Conservation (phyloP, 73 alveolate species). For the Urostyla sp. region DNA sequence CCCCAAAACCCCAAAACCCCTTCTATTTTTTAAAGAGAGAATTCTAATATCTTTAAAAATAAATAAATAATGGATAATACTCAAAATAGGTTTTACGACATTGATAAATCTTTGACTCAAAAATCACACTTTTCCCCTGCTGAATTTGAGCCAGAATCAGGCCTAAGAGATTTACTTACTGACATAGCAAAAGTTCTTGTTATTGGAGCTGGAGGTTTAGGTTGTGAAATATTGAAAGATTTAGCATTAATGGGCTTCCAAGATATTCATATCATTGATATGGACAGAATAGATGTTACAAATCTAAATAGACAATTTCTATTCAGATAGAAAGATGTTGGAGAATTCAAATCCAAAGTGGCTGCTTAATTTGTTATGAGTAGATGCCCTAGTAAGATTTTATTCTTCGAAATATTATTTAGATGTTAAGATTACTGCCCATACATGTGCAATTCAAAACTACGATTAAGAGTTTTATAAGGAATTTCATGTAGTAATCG, state of each 20-base stretch:
- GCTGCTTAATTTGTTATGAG: constrained; percentile 97
- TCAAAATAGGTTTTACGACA: too few relatives aligned
- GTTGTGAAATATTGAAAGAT: constrained; percentile 99
- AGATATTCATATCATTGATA: constrained; percentile 96
- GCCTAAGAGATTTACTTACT: constrained; percentile 71
- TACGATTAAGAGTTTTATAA: constrained; percentile 92
- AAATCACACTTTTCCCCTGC: constrained; percentile 82
- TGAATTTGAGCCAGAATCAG: constrained; percentile 84
- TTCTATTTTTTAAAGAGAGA: too few relatives aligned
- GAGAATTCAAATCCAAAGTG: constrained; percentile 97
- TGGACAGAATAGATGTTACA: constrained; percentile 98
- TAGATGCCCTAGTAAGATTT: constrained; percentile 82
- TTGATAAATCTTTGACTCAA: constrained; percentile 70
- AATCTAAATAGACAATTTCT: constrained; percentile 98
- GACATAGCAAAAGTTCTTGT: constrained; percentile 88
- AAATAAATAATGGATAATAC: neutral
- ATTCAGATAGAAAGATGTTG: constrained; percentile 97
- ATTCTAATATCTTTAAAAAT: neutral
- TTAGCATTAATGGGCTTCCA: constrained; percentile 92
- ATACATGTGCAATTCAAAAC: constrained; percentile 93
- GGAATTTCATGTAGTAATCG: constrained; percentile 95
- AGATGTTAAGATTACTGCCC: constrained; percentile 59
- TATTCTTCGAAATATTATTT: constrained; percentile 37
- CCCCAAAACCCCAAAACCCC: too few relatives aligned
- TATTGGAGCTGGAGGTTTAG: constrained; percentile 99